phyloP scores from a whole-genome alignment of 2,329 filamentous ascomycete genomes.

The Pseudogymnoascus sp. region DNA sequence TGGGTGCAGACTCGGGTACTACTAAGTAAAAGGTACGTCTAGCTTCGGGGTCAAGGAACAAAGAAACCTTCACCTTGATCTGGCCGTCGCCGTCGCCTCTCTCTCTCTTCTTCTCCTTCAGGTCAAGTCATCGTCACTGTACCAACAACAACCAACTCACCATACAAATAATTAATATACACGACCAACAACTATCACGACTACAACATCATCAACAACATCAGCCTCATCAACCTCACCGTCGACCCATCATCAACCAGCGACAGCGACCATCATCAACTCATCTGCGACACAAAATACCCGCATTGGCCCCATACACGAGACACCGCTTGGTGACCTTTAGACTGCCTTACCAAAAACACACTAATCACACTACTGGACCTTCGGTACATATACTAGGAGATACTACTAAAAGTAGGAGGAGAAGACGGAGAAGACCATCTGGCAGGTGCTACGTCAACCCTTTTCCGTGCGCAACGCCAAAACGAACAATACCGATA shows the following conservation, averaged over 20 bases:
- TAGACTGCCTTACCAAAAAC: too few relatives aligned
- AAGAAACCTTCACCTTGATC: not conserved
- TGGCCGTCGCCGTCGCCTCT: not conserved
- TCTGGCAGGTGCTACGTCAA: conserved; percentile 5
- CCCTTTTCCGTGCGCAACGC: not conserved
- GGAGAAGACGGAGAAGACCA: not conserved
- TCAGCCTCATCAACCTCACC: not conserved
- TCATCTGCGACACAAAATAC: not conserved
- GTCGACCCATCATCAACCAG: not conserved
- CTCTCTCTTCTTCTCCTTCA: not conserved
- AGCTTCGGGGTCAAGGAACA: not conserved
- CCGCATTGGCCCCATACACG: conserved; percentile 4
- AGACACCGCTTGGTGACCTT: not conserved
- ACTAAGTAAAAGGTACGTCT: not conserved
- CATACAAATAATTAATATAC: not conserved
- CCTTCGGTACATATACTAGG: not conserved
- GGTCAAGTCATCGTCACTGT: not conserved
- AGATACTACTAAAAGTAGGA: not conserved
- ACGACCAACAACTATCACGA: not conserved
- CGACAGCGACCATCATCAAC: not conserved
- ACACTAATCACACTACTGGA: not conserved
- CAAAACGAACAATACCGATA: not conserved
- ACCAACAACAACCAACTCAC: not conserved
- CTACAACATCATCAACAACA: not conserved
- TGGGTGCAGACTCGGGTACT: not conserved